Percentiles rank a stretch among this genome's conserved stretches.
Evolutionary conservation across 2,329 filamentous ascomycete species (phyloP).

Genomic region (Pseudocercospora musae): DNA sequence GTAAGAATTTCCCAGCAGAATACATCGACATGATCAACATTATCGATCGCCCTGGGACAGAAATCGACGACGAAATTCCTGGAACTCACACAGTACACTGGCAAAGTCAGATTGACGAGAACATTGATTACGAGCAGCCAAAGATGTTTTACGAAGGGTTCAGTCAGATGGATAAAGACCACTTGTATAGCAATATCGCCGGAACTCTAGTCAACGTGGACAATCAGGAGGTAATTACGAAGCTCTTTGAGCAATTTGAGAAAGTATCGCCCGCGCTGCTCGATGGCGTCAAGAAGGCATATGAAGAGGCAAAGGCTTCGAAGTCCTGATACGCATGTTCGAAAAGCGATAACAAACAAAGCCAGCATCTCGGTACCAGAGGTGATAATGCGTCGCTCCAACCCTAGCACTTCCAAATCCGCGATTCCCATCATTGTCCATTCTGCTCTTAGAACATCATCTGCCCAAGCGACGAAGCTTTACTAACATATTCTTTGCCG

Average conservation of each 20-base stretch:
- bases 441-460: neutral
- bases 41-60: slow-evolving; percentile 23
- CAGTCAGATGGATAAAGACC: slow-evolving; percentile 25
- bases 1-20: slow-evolving; percentile 28
- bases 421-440: neutral
- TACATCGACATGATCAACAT: slow-evolving; percentile 30
- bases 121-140: slow-evolving; percentile 33
- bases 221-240: slow-evolving; percentile 25
- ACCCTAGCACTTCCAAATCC: neutral
- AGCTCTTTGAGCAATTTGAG: slow-evolving; percentile 26
- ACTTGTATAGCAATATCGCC: slow-evolving; percentile 30
- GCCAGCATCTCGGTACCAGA: neutral
- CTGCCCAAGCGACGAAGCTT: neutral
- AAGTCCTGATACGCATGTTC: neutral
- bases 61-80: slow-evolving; percentile 23
- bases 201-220: slow-evolving; percentile 31
- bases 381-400: neutral
- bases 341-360: neutral
- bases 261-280: slow-evolving; percentile 18
- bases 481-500: neutral
- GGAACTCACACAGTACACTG: slow-evolving; percentile 23
- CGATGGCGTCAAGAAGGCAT: slow-evolving; percentile 17
- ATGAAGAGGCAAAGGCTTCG: slow-evolving; percentile 5
- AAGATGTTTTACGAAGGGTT: slow-evolving; percentile 29
- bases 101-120: slow-evolving; percentile 24